phyloP scores from a whole-genome alignment of 306 rosid species.

The Vachellia pachyceras region DNA sequence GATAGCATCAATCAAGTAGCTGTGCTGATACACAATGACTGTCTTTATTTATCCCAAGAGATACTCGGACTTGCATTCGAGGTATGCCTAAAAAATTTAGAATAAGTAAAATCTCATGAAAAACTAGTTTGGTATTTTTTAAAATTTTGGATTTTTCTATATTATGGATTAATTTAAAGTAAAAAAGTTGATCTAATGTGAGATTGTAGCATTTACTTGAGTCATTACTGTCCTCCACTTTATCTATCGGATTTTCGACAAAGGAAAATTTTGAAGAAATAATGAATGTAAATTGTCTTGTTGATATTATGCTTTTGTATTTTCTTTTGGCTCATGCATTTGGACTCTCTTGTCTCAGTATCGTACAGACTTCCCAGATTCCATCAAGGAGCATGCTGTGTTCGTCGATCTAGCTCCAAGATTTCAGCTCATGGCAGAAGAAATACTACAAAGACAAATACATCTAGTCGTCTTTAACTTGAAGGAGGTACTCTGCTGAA shows the following conservation, averaged over 20 bases:
- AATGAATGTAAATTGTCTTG: conserved; percentile 20
- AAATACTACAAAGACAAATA: conserved; percentile 81
- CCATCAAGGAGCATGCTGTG: conserved; percentile 84
- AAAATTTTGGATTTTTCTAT: background rate
- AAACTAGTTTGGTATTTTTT: conserved; percentile 8
- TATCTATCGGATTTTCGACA: conserved; percentile 9
- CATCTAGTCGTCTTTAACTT: conserved; percentile 75
- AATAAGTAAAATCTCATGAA: conserved; percentile 14
- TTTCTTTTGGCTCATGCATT: conserved; percentile 38
- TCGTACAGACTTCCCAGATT: conserved; percentile 79
- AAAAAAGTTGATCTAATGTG: background rate
- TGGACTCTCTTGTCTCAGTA: conserved; percentile 61
- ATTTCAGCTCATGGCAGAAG: conserved; percentile 85
- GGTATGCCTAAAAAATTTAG: conserved; percentile 53
- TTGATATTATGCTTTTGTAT: conserved; percentile 10
- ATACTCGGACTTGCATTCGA: conserved; percentile 91
- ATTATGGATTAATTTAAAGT: conserved; percentile 26
- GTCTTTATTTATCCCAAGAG: conserved; percentile 90
- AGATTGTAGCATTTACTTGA: conserved; percentile 20
- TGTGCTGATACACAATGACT: conserved; percentile 90
- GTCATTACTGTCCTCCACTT: conserved; percentile 13
- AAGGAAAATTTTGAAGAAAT: conserved; percentile 26
- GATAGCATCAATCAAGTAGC: conserved; percentile 84
- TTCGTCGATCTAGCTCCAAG: conserved; percentile 95
- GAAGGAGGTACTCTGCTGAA: conserved; percentile 72